phyloP scores from a whole-genome alignment of 768 basidiomycete species.

The Russula dissimulans region DNA sequence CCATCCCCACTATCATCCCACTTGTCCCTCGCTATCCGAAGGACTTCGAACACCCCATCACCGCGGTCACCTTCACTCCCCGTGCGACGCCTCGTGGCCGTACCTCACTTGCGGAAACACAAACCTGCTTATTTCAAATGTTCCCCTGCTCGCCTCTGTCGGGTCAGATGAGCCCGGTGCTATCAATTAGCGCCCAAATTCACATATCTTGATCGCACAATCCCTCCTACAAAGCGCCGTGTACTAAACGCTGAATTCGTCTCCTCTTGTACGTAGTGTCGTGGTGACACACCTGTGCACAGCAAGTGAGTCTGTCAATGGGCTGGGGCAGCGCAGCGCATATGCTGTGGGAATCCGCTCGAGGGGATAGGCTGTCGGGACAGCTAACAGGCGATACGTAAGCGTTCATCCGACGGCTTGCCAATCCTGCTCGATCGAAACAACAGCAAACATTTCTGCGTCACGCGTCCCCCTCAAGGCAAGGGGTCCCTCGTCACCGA shows the following conservation, averaged over 20 bases:
- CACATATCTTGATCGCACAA: neutral
- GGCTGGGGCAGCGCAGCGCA: neutral
- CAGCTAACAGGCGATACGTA: neutral
- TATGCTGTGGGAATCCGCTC: slow-evolving; percentile 8
- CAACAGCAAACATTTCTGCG: neutral
- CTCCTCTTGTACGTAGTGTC: neutral
- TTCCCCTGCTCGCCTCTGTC: too few relatives aligned
- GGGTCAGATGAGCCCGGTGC: neutral
- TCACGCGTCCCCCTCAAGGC: slow-evolving; percentile 4
- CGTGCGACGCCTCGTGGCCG: neutral
- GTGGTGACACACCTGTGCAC: neutral
- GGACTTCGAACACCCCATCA: slow-evolving; percentile 11
- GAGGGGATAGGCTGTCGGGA: too few relatives aligned
- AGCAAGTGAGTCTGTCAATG: neutral
- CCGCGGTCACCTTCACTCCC: neutral
- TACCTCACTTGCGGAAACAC: neutral
- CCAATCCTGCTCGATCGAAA: slow-evolving; percentile 9
- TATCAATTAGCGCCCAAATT: neutral
- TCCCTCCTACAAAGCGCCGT: neutral
- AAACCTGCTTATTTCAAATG: neutral
- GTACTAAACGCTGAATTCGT: neutral
- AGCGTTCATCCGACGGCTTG: neutral
- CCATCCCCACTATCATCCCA: slow-evolving; percentile 4
- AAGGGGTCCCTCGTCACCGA: neutral
- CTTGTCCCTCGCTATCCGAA: slow-evolving; percentile 8